phyloP scores from a whole-genome alignment of 2,329 filamentous ascomycete genomes.

The Phialocephala sp. region DNA sequence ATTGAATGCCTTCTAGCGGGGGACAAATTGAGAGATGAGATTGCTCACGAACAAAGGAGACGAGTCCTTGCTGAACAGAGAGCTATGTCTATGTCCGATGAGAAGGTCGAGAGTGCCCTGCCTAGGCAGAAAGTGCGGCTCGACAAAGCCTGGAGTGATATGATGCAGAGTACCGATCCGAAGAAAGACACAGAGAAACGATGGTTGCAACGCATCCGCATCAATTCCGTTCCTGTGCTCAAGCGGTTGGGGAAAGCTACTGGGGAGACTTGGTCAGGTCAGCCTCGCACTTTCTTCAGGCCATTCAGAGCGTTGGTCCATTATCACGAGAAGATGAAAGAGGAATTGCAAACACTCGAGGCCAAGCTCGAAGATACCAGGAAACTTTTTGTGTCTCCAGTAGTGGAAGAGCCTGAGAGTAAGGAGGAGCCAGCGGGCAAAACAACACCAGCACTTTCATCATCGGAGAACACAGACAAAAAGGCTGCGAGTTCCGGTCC shows the following conservation, averaged over 20 bases:
- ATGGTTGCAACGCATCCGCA: background rate
- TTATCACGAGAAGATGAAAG: constrained; percentile 1
- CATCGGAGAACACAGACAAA: background rate
- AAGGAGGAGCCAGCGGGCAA: background rate
- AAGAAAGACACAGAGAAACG: background rate
- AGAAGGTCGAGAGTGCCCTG: background rate
- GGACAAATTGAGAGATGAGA: background rate
- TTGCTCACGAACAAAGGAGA: background rate
- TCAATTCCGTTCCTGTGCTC: constrained; percentile 1
- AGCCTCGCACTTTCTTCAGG: background rate
- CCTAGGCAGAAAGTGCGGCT: background rate
- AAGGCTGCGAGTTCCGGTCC: background rate
- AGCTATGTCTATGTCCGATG: background rate
- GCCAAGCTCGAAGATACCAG: background rate
- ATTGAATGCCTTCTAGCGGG: background rate
- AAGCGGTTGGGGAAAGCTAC: background rate
- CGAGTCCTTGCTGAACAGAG: background rate
- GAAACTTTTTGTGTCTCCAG: background rate
- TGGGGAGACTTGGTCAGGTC: background rate
- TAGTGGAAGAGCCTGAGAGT: background rate
- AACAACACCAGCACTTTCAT: background rate
- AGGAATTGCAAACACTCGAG: background rate
- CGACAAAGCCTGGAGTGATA: background rate
- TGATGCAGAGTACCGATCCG: background rate
- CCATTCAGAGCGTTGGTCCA: background rate